Conservation (phyloP, 192 early-diverging fungal species). For the Coemansia sp. region DNA sequence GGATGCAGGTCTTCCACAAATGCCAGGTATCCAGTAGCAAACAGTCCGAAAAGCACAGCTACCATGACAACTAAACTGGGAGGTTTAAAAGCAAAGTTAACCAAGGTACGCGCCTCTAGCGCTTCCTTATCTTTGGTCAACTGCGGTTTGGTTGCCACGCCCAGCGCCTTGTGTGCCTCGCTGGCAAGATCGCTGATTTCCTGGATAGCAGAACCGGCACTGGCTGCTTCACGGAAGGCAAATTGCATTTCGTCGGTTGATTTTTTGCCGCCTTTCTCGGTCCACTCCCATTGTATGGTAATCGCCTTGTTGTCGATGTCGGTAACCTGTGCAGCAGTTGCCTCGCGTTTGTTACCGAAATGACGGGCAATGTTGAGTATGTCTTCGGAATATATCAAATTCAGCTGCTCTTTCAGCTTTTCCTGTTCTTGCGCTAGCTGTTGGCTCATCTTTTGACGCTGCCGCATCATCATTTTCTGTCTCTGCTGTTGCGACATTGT, state of each 20-base stretch:
- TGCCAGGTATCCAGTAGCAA: constrained; percentile 15
- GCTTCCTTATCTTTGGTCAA: constrained; percentile 20
- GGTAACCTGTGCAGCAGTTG: constrained; percentile 9
- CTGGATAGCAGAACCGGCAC: constrained; percentile 19
- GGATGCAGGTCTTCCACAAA: constrained; percentile 17
- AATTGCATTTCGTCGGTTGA: constrained; percentile 44
- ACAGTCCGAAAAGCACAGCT: constrained; percentile 7
- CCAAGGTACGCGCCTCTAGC: constrained; percentile 18
- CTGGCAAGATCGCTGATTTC: constrained; percentile 37
- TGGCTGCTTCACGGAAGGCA: constrained; percentile 27
- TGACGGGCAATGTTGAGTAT: constrained; percentile 27
- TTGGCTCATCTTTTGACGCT: constrained; percentile 1
- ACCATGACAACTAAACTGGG: constrained; percentile 17
- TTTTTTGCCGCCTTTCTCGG: constrained; percentile 1
- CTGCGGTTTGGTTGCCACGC: constrained; percentile 8
- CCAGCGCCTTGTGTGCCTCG: constrained; percentile 26
- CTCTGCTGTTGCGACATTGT: constrained; percentile 20
- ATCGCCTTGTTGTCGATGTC: constrained; percentile 36
- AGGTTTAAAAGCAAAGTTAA: constrained; percentile 25
- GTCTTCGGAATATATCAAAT: constrained; percentile 23
- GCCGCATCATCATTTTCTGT: neutral
- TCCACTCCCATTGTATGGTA: constrained; percentile 36
- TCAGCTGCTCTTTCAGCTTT: constrained; percentile 22
- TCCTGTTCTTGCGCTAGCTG: constrained; percentile 15
- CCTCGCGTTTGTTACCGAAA: constrained; percentile 24